Conservation (phyloP, 2,329 filamentous ascomycete species). For the Alternaria metachromatica region DNA sequence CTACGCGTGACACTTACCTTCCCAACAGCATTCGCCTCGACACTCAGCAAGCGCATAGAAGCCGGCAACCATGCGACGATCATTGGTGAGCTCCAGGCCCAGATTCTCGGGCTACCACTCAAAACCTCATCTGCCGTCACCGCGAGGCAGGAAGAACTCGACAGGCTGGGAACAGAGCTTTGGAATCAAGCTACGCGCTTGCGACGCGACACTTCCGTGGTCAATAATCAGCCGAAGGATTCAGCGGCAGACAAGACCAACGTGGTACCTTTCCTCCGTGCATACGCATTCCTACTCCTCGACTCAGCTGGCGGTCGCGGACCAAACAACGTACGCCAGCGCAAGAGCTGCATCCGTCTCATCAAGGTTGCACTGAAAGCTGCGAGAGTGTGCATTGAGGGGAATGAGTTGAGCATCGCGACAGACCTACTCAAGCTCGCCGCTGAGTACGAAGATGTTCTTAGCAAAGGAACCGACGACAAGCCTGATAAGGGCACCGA, state of each 20-base stretch:
- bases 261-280: conserved; percentile 49
- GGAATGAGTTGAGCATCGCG: conserved; percentile 63
- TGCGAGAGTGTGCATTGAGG: conserved; percentile 67
- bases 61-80: conserved; percentile 25
- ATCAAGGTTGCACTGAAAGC: conserved; percentile 73
- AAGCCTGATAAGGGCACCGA: conserved; percentile 31
- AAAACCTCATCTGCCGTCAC: conserved; percentile 30
- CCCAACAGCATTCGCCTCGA: conserved; percentile 42
- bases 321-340: conserved; percentile 21
- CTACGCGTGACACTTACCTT: conserved; percentile 11
- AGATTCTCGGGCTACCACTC: conserved; percentile 52
- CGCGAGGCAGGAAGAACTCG: conserved; percentile 58
- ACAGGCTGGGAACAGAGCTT: conserved; percentile 62
- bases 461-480: conserved; percentile 24
- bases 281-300: conserved; percentile 72
- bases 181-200: conserved; percentile 72
- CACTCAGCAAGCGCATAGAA: conserved; percentile 33
- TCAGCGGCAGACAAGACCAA: conserved; percentile 25
- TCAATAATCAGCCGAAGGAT: conserved; percentile 42
- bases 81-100: conserved; percentile 46
- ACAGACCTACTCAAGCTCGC: conserved; percentile 68
- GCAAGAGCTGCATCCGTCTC: conserved; percentile 58
- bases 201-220: conserved; percentile 26
- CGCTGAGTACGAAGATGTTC: conserved; percentile 56
- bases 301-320: conserved; percentile 51